Conservation (phyloP, 148 eudicot species). For the Vaccinium corymbosum region DNA sequence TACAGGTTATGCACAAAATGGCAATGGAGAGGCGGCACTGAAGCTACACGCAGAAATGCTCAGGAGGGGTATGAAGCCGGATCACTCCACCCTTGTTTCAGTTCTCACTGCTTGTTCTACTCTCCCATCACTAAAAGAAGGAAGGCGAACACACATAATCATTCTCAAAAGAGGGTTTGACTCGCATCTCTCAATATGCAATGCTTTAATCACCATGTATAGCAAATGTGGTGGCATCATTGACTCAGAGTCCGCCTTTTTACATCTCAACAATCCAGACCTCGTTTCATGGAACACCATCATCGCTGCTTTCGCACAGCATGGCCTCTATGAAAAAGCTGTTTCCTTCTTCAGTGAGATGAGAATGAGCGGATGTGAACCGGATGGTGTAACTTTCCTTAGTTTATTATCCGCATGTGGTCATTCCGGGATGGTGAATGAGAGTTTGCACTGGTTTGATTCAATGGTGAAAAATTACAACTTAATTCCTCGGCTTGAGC, state of each 20-base stretch:
- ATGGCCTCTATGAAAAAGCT: constrained; percentile 37
- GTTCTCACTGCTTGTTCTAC: constrained; percentile 37
- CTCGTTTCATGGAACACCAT: constrained; percentile 49
- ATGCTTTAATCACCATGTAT: constrained; percentile 41
- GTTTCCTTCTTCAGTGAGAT: constrained; percentile 27
- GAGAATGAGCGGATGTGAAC: constrained; percentile 23
- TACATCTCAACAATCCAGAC: constrained; percentile 29
- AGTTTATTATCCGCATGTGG: constrained; percentile 32
- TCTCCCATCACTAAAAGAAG: constrained; percentile 32
- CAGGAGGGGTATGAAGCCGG: constrained; percentile 28
- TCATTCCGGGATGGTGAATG: constrained; percentile 36
- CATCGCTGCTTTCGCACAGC: constrained; percentile 39
- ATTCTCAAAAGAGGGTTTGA: constrained; percentile 26
- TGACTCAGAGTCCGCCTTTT: constrained; percentile 35
- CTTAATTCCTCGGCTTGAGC: constrained; percentile 29
- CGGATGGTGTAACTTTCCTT: constrained; percentile 43
- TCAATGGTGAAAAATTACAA: constrained; percentile 32
- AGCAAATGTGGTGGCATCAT: constrained; percentile 38
- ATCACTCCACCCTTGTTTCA: constrained; percentile 34
- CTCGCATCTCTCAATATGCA: constrained; percentile 27
- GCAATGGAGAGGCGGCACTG: constrained; percentile 31
- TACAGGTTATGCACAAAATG: constrained; percentile 40
- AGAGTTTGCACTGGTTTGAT: constrained; percentile 36
- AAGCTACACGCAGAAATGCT: constrained; percentile 29
- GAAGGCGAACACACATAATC: constrained; percentile 29